Base-by-base conservation (phyloP, 306 rosid genomes). In the Inga laurina region DNA sequence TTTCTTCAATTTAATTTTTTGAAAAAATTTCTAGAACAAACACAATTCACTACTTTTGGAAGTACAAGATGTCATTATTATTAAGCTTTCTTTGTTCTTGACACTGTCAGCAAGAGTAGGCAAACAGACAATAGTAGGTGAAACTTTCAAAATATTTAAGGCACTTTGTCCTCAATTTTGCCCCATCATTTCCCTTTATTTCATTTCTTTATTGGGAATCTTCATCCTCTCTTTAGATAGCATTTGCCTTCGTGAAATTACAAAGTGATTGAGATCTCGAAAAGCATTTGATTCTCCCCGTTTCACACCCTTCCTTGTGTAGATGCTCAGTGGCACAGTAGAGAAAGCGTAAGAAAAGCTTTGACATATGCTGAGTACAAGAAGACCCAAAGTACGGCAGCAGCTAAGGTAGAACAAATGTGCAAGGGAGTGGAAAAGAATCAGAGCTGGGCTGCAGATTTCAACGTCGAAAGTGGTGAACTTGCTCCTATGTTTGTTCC, bases 401-500 rank as follows among this genome's bases (percentile, higher is more conserved):
- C 93, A 61, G 82, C 75, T 34, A 91, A 87, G 85, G 93, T 95
- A 14, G 99, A 91, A 61, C 90, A 90, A 82, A 90, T 95, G 84
- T 93, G 97, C 79, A 91, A 86, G 69, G 96, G 96, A 66, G 91
- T 89, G 44, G 96, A 83, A 82, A 91, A 84, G 68, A 89, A 81
- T 79, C 95, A 87, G 65, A 93, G 49, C 86, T 79, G 90, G 41
- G 82, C 97, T 72, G 85, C 91, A 19, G 97, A 91, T 89, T 87
- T 86, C 84, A 92, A 88, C 0, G 88, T 89, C 16, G 97, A 92
- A 87, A 91, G 92, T 66, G 88, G 93, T n/a, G 96, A 92, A 85
- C 91, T 88, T 41, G 90, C 95, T 44, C 70, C 91, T 30, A 91
- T 96, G 90, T 90, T 92, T 79, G 79, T 95, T 75, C 99, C 97